Conservation (phyloP, 345 rosid species). For the Acer negundo region DNA sequence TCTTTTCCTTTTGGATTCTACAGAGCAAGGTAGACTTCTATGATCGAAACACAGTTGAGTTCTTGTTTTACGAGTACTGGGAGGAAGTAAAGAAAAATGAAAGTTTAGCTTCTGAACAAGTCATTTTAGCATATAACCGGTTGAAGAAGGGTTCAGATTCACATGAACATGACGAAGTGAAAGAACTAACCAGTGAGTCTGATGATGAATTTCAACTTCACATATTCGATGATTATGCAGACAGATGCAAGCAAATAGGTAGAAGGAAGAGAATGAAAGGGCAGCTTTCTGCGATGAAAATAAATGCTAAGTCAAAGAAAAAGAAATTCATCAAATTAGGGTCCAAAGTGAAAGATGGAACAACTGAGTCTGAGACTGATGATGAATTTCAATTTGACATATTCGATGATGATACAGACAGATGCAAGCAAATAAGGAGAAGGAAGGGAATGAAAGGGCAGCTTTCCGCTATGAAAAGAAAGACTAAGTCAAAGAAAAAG, state of each 20-base stretch:
- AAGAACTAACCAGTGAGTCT: constrained; percentile 21
- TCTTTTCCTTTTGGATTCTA: not conserved
- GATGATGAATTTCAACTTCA: constrained; percentile 19
- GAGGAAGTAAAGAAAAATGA: constrained; percentile 39
- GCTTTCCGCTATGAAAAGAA: not conserved
- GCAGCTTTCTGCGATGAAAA: not conserved
- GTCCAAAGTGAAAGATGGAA: constrained; percentile 32
- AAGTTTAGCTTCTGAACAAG: constrained; percentile 31
- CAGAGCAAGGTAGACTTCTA: constrained; percentile 45
- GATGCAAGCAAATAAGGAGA: constrained; percentile 3
- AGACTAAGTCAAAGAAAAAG: constrained; percentile 9
- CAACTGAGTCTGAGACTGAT: constrained; percentile 12
- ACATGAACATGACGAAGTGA: constrained; percentile 14
- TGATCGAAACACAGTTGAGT: constrained; percentile 40
- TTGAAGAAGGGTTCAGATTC: constrained; percentile 29
- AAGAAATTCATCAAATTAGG: too few species aligned
- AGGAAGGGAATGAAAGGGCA: constrained; percentile 21
- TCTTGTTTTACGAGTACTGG: constrained; percentile 51
- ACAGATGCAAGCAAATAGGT: not conserved
- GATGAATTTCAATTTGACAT: constrained; percentile 10
- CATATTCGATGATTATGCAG: constrained; percentile 25
- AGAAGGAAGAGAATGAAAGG: constrained; percentile 23
- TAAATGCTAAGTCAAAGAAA: constrained; percentile 13
- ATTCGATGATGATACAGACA: constrained; percentile 25
- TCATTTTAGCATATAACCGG: constrained; percentile 29